Evolutionary conservation across 805 yeast species (phyloP).

Genomic region (Saturnispora diversa): DNA sequence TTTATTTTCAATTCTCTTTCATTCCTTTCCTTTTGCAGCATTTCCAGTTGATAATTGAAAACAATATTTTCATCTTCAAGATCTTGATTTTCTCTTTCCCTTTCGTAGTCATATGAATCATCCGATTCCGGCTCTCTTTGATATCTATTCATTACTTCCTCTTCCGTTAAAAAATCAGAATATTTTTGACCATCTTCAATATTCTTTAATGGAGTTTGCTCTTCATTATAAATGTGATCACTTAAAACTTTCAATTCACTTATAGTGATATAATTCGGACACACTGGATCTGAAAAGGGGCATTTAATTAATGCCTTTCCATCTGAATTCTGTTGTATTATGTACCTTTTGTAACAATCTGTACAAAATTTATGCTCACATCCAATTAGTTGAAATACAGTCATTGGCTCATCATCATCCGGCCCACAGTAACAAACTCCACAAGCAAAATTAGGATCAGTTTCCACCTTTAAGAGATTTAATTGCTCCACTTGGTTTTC

Average conservation of each 20-base stretch:
- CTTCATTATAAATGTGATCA: slow-evolving; percentile 15
- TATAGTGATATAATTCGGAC: slow-evolving; percentile 38
- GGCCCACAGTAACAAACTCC: slow-evolving; percentile 64
- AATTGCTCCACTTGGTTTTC: too few relatives aligned
- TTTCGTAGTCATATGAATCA: slow-evolving; percentile 6
- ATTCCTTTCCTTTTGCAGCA: slow-evolving; percentile 18
- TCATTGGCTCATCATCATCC: slow-evolving; percentile 24
- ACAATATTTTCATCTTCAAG: slow-evolving; percentile 11
- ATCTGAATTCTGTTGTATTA: slow-evolving; percentile 35
- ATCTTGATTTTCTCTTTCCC: slow-evolving; percentile 9
- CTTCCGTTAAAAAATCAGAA: slow-evolving; percentile 8
- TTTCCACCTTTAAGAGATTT: slow-evolving; percentile 11
- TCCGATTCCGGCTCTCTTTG: slow-evolving; percentile 12
- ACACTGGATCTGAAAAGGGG: slow-evolving; percentile 43
- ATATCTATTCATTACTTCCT: slow-evolving; percentile 6
- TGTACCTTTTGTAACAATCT: slow-evolving; percentile 58
- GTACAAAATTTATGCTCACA: slow-evolving; percentile 71
- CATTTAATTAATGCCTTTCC: slow-evolving; percentile 51
- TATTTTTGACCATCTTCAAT: not conserved
- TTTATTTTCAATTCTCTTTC: slow-evolving; percentile 21
- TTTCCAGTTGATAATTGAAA: slow-evolving; percentile 22
- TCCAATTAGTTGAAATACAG: slow-evolving; percentile 38
- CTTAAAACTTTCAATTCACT: slow-evolving; percentile 31
- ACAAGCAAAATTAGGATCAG: slow-evolving; percentile 39
- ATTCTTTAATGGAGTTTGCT: not conserved